Evolutionary conservation across 192 early-diverging fungal genomes (phyloP), one percentile per base, ranked within the genome.

Genomic region (Obelidium mucronatum): DNA sequence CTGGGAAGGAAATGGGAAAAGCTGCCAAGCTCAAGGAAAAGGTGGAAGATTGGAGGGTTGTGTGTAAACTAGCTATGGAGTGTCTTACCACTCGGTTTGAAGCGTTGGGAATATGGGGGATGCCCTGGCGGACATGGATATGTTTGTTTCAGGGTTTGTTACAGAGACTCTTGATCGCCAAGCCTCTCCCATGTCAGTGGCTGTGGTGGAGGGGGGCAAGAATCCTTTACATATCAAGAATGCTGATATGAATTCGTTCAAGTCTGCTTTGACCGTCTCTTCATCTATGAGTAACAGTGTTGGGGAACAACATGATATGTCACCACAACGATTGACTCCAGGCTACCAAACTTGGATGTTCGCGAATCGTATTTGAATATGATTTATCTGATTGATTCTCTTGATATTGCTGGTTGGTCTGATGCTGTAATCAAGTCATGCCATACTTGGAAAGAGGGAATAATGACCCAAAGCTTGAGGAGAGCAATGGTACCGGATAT

Each of bases 61-160:
- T 82, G 1, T 78, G 62, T 35, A 70, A 78, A 24, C 58, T 82
- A 58, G 59, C 70, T 2, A 61, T 82, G 31, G 81, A 82, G 42
- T 67, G 74, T 59, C 35, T 79, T n/a, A 34, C 60, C 28, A 36
- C 30, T 1, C 64, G 68, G 5, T 55, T 64, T 48, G 60, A 81
- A 26, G 40, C 66, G 31, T 35, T 82, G 2, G 34, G 39, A 60
- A 51, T 39, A 59, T 78, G 5, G 74, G 74, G 19, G 35, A 33
- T 54, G 34, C 74, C 3, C 51, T 76, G 13, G 74, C 64, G n/a
- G 31, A 42, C 26, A 36, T 76, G 48, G 62, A 76, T 26, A 30
- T 4, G 48, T 54, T 64, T 37, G 34, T 76, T 15, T 13, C 19
- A 3, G 4, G 24, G 8, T 76, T 26, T 37, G 35, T 58, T 53